Base-by-base conservation (phyloP, 2,329 filamentous ascomycete genomes). In the Anisogramma anomala region DNA sequence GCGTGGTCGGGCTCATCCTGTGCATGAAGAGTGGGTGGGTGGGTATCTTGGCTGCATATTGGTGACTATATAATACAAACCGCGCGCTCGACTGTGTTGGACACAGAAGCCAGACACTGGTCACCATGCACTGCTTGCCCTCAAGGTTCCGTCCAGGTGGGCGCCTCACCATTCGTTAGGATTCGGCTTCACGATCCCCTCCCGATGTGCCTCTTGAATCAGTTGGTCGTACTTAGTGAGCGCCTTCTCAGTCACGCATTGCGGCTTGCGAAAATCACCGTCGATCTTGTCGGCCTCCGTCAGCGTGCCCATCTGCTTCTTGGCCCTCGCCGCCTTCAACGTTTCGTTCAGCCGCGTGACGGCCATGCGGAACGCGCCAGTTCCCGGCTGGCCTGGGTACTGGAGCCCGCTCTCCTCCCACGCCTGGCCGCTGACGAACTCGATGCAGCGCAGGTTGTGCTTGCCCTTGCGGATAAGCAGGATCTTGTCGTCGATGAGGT, bases 381-480 rank as follows among this genome's bases (percentile, higher is more conserved):
- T 71, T 50, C 52, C 62, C 0, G 68, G 63, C 58, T 75, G 61
- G 33, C 74, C 74, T 1, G 69, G 66, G 54, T 78, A 78, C 14
- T 58, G 59, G 47, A 61, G 43, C 20, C 73, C 73, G 42, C 63
- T 67, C 4, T 49, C 52, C 31, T 58, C 52, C 66, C 71, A 79
- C 45, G 68, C 68, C 34, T 72, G 62, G 52, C 81, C 72, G 46
- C 59, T 62, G 22, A 81, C 62, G 47, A 81, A 63, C 57, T 79
- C 65, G 38, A 81, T 64, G 48, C 79, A 67, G 33, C 74, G 71
- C 33, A 81, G 58, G 47, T 79, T 76, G 58, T 77, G 70, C 61
- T 78, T 79, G 49, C 76, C 76, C 53, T 69, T 74, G 48, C 77
- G 72, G 39, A 81, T 61, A 50, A 81, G 68, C 48, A 81, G 61